phyloP scores from a whole-genome alignment of 1,284 basidiomycete species.

The Apiotrichum gamsii region DNA sequence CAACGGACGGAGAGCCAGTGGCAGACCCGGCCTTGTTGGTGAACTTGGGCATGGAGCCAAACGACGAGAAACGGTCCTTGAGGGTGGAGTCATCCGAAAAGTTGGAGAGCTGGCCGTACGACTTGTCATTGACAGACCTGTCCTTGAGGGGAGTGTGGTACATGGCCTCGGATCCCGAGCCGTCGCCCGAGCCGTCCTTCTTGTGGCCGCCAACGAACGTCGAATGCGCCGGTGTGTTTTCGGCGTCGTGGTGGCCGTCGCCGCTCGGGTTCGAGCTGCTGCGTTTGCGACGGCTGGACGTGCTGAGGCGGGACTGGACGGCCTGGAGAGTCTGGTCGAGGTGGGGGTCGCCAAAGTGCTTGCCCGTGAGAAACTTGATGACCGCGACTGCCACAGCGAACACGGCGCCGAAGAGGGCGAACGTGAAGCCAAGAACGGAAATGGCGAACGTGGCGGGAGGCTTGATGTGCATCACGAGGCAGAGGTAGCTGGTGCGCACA shows the following conservation, averaged over 20 bases:
- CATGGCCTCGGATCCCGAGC: neutral
- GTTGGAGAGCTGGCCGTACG: neutral
- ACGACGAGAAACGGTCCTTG: constrained; percentile 2
- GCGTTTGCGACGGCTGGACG: neutral
- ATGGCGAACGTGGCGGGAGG: constrained; percentile 13
- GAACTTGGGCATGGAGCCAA: constrained; percentile 4
- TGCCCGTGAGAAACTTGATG: constrained; percentile 12
- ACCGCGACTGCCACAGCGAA: constrained; percentile 9
- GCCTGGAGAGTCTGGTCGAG: neutral
- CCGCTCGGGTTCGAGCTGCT: neutral
- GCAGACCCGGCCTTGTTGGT: neutral
- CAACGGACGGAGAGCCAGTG: neutral
- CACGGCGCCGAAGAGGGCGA: constrained; percentile 16
- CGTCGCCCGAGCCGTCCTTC: neutral
- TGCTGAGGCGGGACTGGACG: neutral
- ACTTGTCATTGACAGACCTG: constrained; percentile 7
- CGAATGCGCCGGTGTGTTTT: constrained; percentile 3
- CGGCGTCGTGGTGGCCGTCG: neutral
- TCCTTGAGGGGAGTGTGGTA: constrained; percentile 3
- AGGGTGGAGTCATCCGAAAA: neutral
- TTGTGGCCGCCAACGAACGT: neutral
- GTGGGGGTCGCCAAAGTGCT: neutral
- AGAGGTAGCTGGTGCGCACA: constrained; percentile 16
- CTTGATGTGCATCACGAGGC: constrained; percentile 15
- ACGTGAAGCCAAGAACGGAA: constrained; percentile 12